Evolutionary conservation across 2,329 filamentous ascomycete species (phyloP), one percentile per base, ranked within the genome.

Genomic region (Paraphoma sp.): DNA sequence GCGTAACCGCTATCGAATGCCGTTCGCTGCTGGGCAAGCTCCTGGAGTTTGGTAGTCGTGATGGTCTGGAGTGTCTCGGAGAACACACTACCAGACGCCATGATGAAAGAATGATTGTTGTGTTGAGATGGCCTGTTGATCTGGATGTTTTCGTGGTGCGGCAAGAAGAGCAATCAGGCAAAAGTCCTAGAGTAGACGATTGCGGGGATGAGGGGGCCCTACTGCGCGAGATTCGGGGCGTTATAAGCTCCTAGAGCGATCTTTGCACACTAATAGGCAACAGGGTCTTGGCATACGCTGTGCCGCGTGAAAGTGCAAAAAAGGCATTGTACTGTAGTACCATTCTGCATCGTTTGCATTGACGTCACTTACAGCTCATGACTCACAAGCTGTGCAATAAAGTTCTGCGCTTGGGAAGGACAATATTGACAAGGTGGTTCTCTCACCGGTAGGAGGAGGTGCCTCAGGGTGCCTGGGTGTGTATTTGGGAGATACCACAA

Each of bases 61-160:
- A 77, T 75, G 8, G 70, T 69, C 23, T 73, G 72, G 12, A 77
- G 64, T 1, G 73, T 76, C 45, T 69, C 60, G 4, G 72, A 75
- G 49, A 74, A 75, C 0, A 76, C 68, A 45, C 72, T 76, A 12
- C 71, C 72, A 7, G 59, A 56, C 11, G 40, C 40, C 40, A 42
- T 42, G 40, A 10, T 42, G 14, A 9, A 14, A 9, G 8, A 42
- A n/a, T 16, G 4, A n/a, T 42, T 16, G 14, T 42, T 14, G n/a
- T 36, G 14, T 36, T 14, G 16, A 16, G 40, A n/a, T 42, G 10
- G 33, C 10, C 33, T 38, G 33, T n/a, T 11, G 2, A 11, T 2
- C 10, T 38, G 10, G 3, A 38, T 38, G 33, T 38, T 38, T 3
- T n/a, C 33, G n/a, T 11, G n/a, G 33, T n/a, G 33, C 33, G n/a